These are phyloP conservation scores for Cucurbitaria berberidis DNA, from an alignment of 2,329 filamentous ascomycete genomes.

Conservation along the genomic window DNA sequence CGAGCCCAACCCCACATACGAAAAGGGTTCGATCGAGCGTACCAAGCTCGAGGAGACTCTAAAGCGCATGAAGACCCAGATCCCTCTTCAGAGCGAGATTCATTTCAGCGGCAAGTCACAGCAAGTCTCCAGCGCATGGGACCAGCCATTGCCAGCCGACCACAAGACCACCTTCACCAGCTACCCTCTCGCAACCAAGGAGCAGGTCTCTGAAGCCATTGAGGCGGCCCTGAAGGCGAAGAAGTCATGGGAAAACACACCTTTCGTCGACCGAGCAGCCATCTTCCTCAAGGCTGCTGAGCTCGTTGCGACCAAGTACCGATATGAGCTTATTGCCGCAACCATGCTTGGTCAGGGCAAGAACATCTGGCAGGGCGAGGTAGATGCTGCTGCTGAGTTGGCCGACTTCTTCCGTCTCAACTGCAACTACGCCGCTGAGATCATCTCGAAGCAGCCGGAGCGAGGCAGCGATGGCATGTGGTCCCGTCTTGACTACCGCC, in stretches of 20 bases:
- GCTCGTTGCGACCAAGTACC: slow-evolving; percentile 85
- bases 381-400: slow-evolving; percentile 89
- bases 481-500: slow-evolving; percentile 84
- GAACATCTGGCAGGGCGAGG: slow-evolving; percentile 97
- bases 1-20: slow-evolving; percentile 40
- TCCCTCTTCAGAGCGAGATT: slow-evolving; percentile 36
- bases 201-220: slow-evolving; percentile 79
- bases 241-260: slow-evolving; percentile 79
- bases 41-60: slow-evolving; percentile 30
- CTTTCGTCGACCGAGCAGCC: slow-evolving; percentile 87
- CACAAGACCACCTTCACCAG: slow-evolving; percentile 76
- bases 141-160: slow-evolving; percentile 37
- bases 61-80: slow-evolving; percentile 32
- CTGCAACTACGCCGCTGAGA: slow-evolving; percentile 87
- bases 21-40: slow-evolving; percentile 36
- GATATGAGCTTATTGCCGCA: slow-evolving; percentile 92
- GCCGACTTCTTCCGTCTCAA: slow-evolving; percentile 91
- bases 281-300: slow-evolving; percentile 96
- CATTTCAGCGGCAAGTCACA: slow-evolving; percentile 36
- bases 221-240: slow-evolving; percentile 82
- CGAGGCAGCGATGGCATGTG: slow-evolving; percentile 82
- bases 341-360: slow-evolving; percentile 97
- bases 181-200: slow-evolving; percentile 78
- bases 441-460: slow-evolving; percentile 82
- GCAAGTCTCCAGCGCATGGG: slow-evolving; percentile 27